Conservation (phyloP, 495 filamentous ascomycete genomes). For the Aspergillus panamensis region DNA sequence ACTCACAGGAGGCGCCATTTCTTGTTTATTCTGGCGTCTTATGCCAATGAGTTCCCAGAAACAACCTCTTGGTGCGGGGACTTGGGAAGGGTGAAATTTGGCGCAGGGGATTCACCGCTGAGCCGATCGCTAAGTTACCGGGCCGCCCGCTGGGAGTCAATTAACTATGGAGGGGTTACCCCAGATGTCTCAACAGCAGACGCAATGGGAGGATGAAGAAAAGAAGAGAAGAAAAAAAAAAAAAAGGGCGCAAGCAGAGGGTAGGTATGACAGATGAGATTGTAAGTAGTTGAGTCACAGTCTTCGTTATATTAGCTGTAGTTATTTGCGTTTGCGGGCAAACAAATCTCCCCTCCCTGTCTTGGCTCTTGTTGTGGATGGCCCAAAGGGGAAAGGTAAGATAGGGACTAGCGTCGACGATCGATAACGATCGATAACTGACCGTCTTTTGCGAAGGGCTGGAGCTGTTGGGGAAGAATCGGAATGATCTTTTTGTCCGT, state of each 20-base stretch:
- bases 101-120: conserved; percentile 5
- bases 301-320: background rate
- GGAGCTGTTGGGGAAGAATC: no score
- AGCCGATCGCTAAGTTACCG: conserved; percentile 1
- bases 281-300: background rate
- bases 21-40: conserved; percentile 5
- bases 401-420: background rate
- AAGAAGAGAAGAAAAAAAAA: background rate
- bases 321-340: background rate
- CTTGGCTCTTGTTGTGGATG: background rate
- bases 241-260: background rate
- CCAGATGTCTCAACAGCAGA: background rate
- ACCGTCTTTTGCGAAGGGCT: conserved; percentile 1
- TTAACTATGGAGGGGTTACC: background rate
- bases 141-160: background rate
- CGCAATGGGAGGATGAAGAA: background rate
- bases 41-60: conserved; percentile 1
- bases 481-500: background rate
- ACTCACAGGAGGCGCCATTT: conserved; percentile 41
- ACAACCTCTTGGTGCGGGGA: conserved; percentile 13
- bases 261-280: background rate
- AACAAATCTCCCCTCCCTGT: background rate
- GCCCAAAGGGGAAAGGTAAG: background rate
- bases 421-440: conserved; percentile 1
- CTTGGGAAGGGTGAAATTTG: conserved; percentile 9